Evolutionary conservation across 2,329 filamentous ascomycete species (phyloP).

Genomic region (Diaporthe sp.): DNA sequence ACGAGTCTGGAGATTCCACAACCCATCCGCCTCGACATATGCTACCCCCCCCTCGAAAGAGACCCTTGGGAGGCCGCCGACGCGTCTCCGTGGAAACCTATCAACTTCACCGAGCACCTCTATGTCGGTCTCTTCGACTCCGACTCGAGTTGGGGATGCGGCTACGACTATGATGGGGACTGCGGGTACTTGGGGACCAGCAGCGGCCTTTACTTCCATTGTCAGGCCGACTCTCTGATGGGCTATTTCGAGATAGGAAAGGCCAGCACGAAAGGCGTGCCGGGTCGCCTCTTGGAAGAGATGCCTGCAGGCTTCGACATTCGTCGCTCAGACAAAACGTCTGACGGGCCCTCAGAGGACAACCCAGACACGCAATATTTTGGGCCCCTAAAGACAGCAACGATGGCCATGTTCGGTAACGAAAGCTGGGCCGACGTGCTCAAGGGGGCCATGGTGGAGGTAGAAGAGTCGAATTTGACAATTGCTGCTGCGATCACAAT

Average conservation of each 20-base stretch:
- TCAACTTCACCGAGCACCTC: slow-evolving; percentile 27
- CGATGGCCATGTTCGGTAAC: slow-evolving; percentile 28
- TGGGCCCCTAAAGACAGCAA: slow-evolving; percentile 18
- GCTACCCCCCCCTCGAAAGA: background rate
- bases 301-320: slow-evolving; percentile 1
- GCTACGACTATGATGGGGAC: background rate
- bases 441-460: background rate
- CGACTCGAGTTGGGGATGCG: background rate
- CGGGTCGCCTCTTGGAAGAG: slow-evolving; percentile 1
- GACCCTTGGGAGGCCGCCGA: slow-evolving; percentile 11
- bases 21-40: background rate
- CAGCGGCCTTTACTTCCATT: slow-evolving; percentile 8
- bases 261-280: background rate
- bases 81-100: background rate
- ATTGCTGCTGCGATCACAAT: background rate
- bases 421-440: slow-evolving; percentile 17
- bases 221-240: slow-evolving; percentile 19
- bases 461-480: background rate
- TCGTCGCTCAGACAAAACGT: background rate
- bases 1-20: background rate
- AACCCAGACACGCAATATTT: background rate
- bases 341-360: too few species aligned
- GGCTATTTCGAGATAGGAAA: slow-evolving; percentile 21
- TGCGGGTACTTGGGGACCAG: background rate
- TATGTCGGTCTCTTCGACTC: background rate